Base-by-base conservation (phyloP, 208 protist species). In the Hexamita inflata region DNA sequence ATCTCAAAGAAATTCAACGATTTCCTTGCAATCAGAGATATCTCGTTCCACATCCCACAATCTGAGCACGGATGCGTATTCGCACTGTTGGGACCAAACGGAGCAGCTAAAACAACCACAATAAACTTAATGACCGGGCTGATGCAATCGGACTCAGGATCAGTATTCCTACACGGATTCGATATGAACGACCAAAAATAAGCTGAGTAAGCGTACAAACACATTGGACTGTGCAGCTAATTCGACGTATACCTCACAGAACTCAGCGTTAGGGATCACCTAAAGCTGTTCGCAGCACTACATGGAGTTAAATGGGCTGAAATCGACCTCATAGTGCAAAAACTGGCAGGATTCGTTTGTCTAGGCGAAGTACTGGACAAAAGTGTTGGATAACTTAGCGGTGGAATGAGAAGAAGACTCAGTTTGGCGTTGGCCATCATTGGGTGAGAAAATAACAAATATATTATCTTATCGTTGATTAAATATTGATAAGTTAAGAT, bases 401-500 rank as follows among this genome's bases (percentile, higher is more conserved):
- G 88, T 45, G 89, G 89, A 49, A 88, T 86, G 77, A 82, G 86
- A 74, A 67, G 89, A 45, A 79, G 82, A 34, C 59, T 92, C 11
- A 82, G 66, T 38, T 62, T 91, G 34, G 87, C 80, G 32, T 86
- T 89, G 76, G 77, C 89, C 13, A 75, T 91, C 1, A 66, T 66
- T 34, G 60, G 60, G 34, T 66, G 30, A 34, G n/a, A n/a, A n/a
- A n/a, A n/a, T n/a, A n/a, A n/a, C n/a, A n/a, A n/a, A n/a, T n/a
- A n/a, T n/a, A n/a, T n/a, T n/a, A n/a, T n/a, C n/a, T n/a, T n/a
- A n/a, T n/a, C n/a, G n/a, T n/a, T n/a, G n/a, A n/a, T n/a, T n/a
- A n/a, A n/a, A n/a, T n/a, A n/a, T n/a, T n/a, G n/a, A n/a, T n/a
- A n/a, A n/a, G n/a, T n/a, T n/a, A n/a, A n/a, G n/a, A n/a, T n/a